Evolutionary conservation across 2,329 filamentous ascomycete genomes (phyloP).

Genomic region (Fusarium chuoi): DNA sequence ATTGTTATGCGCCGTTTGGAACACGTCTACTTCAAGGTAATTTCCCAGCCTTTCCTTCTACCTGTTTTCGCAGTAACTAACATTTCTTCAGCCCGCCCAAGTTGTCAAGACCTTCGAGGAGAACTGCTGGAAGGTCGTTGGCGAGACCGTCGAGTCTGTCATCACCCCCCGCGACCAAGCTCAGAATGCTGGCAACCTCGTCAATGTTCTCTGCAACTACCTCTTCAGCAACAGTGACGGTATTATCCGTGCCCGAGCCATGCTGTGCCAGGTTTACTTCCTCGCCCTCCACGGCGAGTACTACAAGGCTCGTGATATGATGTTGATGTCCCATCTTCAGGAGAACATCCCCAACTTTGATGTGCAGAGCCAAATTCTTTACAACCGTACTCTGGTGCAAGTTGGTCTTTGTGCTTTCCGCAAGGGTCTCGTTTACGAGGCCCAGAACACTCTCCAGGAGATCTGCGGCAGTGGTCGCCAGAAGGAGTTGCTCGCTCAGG

Average conservation of each 20-base stretch:
- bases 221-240: constrained; percentile 94
- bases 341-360: constrained; percentile 98
- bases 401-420: constrained; percentile 99
- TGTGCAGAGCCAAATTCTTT: constrained; percentile 96
- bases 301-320: constrained; percentile 98
- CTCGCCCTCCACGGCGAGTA: constrained; percentile 96
- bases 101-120: constrained; percentile 95
- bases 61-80: constrained; percentile 7
- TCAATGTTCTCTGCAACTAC: constrained; percentile 92
- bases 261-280: constrained; percentile 99
- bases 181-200: constrained; percentile 77
- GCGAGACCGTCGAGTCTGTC: constrained; percentile 74
- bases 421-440: constrained; percentile 94
- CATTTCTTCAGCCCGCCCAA: constrained; percentile 74
- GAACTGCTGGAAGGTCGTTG: constrained; percentile 87
- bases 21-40: constrained; percentile 97
- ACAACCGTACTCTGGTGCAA: constrained; percentile 97
- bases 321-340: constrained; percentile 99
- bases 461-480: constrained; percentile 97
- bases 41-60: constrained; percentile 78
- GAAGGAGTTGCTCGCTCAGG: constrained; percentile 97
- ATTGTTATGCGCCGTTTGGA: constrained; percentile 94
- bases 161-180: constrained; percentile 80
- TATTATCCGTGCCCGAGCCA: constrained; percentile 93
- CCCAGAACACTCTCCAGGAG: constrained; percentile 96